Percentiles rank a stretch among this genome's conserved stretches.
Conservation (phyloP, 2,329 filamentous ascomycete genomes). For the Nemania sp. region DNA sequence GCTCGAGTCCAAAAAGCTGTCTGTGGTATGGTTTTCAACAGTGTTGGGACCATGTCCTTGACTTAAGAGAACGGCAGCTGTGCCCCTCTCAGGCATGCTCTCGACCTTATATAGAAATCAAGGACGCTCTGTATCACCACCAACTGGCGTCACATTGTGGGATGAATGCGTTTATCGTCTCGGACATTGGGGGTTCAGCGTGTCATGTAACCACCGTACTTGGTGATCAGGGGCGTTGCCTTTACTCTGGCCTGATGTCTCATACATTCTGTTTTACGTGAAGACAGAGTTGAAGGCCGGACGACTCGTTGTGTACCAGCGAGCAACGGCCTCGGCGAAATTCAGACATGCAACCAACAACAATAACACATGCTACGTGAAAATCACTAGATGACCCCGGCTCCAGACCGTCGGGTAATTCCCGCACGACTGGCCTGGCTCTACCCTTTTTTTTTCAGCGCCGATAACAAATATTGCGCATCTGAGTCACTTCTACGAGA, state of each 20-base stretch:
- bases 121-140: conserved; percentile 7
- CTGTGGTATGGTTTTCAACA: not conserved
- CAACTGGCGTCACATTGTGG: not conserved
- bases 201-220: not conserved
- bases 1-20: not conserved
- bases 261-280: not conserved
- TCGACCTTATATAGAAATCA: not conserved
- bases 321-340: not conserved
- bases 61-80: not conserved
- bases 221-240: not conserved
- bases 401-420: not conserved
- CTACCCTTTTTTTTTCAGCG: too few relatives aligned
- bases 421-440: not conserved
- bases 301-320: not conserved
- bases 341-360: not conserved
- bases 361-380: not conserved
- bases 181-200: not conserved
- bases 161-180: not conserved
- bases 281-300: too few relatives aligned
- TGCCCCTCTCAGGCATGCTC: not conserved
- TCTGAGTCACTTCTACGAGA: not conserved
- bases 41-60: not conserved
- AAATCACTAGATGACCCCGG: not conserved
- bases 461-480: not conserved
- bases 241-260: not conserved